Conservation (phyloP, 2,329 filamentous ascomycete genomes). For the Fusarium succisae region DNA sequence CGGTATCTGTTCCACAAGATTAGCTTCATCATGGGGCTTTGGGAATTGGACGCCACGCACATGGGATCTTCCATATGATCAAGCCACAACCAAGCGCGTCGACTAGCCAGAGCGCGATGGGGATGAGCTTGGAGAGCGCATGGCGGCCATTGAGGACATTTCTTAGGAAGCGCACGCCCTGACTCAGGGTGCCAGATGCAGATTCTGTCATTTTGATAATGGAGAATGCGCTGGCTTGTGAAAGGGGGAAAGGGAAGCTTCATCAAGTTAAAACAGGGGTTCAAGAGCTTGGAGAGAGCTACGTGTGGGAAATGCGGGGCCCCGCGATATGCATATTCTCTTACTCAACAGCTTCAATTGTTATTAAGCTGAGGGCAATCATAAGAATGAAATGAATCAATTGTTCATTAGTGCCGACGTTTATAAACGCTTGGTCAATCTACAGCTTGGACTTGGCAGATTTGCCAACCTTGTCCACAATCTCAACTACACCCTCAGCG, state of each 20-base stretch:
- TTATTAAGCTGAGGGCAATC: background rate
- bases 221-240: slow-evolving; percentile 12
- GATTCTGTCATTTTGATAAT: slow-evolving; percentile 42
- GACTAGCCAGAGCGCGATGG: slow-evolving; percentile 71
- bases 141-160: slow-evolving; percentile 61
- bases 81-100: slow-evolving; percentile 78
- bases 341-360: background rate
- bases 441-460: slow-evolving; percentile 44
- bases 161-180: slow-evolving; percentile 46
- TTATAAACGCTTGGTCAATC: background rate
- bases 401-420: background rate
- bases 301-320: slow-evolving; percentile 17
- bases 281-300: slow-evolving; percentile 27
- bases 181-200: slow-evolving; percentile 37
- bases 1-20: slow-evolving; percentile 71
- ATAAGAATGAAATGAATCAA: background rate
- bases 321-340: slow-evolving; percentile 42
- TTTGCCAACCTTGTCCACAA: slow-evolving; percentile 69
- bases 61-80: slow-evolving; percentile 84
- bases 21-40: slow-evolving; percentile 4
- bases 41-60: slow-evolving; percentile 60
- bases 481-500: slow-evolving; percentile 69
- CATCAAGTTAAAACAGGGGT: slow-evolving; percentile 10
- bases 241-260: slow-evolving; percentile 18
- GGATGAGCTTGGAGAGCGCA: slow-evolving; percentile 59